These are phyloP conservation scores for Capsicum chinense DNA, from an alignment of 257 asterid species.

Conservation along the genomic window DNA sequence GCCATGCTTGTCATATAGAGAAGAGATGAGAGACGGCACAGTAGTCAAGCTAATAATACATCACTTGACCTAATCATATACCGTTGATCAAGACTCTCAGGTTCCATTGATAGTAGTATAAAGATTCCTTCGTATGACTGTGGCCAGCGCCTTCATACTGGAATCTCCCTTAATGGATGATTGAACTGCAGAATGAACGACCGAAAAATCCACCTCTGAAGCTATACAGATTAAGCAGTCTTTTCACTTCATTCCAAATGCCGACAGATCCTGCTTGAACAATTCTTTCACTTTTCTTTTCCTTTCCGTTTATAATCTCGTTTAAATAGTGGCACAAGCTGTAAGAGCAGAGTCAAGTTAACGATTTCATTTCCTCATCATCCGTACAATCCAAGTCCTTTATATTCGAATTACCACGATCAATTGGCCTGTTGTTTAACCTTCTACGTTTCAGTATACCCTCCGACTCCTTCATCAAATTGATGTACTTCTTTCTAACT, in stretches of 20 bases:
- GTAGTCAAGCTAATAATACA: too few relatives aligned
- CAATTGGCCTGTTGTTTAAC: conserved; percentile 35
- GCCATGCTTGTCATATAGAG: background rate
- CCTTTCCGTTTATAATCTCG: background rate
- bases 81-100: background rate
- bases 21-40: background rate
- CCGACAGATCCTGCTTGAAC: background rate
- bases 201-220: background rate
- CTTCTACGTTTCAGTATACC: conserved; percentile 56
- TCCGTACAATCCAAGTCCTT: conserved; percentile 39
- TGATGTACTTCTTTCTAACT: conserved; percentile 70
- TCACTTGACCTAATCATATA: background rate
- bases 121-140: background rate
- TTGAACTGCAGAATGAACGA: background rate
- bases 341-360: background rate
- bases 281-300: background rate
- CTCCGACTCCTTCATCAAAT: conserved; percentile 70
- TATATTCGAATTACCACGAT: conserved; percentile 32
- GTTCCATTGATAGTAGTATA: background rate
- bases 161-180: background rate
- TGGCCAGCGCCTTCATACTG: background rate
- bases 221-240: background rate
- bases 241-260: background rate
- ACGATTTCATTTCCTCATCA: conserved; percentile 14
- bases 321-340: background rate